Base-by-base conservation (phyloP, 306 rosid genomes). In the Gastrolobium villosum region DNA sequence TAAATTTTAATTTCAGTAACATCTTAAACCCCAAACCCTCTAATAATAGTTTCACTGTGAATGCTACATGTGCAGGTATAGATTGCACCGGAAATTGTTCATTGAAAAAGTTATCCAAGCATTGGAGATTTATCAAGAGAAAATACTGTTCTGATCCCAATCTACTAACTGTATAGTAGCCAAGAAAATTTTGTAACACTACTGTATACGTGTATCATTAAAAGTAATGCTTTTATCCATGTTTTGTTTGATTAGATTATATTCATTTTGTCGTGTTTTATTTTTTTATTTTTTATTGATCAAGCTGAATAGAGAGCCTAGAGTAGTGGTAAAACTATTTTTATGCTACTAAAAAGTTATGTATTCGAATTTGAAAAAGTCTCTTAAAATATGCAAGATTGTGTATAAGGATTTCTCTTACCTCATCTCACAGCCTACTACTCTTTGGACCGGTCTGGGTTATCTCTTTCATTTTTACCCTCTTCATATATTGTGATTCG, bases 51-150 rank as follows among this genome's bases (percentile, higher is more conserved):
- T 73, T 75, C 55, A 44, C 8, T 60, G 41, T 56, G 74, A 44
- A 35, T 80, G 68, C 79, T 87, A 32, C 60, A 44, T 74, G 7
- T 79, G 86, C 97, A 94, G 99, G 85, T 90, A 87, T 70, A 88
- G 99, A 65, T 87, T 92, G 89, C 96, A 92, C 74, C 67, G 94
- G 77, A 94, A 92, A 77, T 82, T 90, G 83, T 88, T 88, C 44
- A 71, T 92, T 14, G 92, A 88, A 78, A 94, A 94, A 83, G 84
- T 89, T 43, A 83, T 89, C 59, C 88, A 84, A 56, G 88, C 99
- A 67, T 78, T 92, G 86, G 97, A 88, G 73, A 63, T 89, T 41
- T 94, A 94, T 88, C 97, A 86, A 82, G 97, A 89, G 71, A 74
- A 84, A 75, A 81, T 92, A 76, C 76, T 94, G 43, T 89, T 94